phyloP scores from a whole-genome alignment of 2,329 filamentous ascomycete species.

The Gaeumannomyces sp. region DNA sequence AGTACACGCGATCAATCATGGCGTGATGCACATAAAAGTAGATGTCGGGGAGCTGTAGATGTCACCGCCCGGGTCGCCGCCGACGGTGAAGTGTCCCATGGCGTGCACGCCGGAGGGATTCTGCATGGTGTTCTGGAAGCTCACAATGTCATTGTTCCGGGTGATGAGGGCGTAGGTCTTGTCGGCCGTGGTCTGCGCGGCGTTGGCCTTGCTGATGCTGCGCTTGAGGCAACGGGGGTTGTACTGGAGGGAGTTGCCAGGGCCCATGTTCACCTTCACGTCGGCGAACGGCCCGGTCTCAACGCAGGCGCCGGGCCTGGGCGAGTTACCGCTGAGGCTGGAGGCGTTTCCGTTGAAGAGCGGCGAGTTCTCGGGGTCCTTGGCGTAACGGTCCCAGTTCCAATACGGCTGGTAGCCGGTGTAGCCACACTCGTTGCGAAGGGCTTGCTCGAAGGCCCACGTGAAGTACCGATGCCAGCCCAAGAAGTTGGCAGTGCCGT shows the following conservation, averaged over 20 bases:
- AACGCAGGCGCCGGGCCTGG: constrained; percentile 22
- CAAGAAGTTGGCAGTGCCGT: constrained; percentile 19
- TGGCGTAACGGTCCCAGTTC: constrained; percentile 30
- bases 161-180: constrained; percentile 12
- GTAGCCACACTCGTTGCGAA: constrained; percentile 31
- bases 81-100: constrained; percentile 28
- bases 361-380: constrained; percentile 27
- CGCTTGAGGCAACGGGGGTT: constrained; percentile 31
- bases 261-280: constrained; percentile 26
- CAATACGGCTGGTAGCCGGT: constrained; percentile 30
- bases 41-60: constrained; percentile 26
- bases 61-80: constrained; percentile 30
- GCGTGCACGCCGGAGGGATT: constrained; percentile 23
- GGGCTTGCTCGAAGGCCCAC: constrained; percentile 25
- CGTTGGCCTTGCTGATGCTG: constrained; percentile 20
- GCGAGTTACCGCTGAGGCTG: constrained; percentile 31
- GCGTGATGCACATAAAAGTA: constrained; percentile 29
- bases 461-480: constrained; percentile 26
- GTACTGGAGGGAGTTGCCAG: constrained; percentile 20
- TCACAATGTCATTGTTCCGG: constrained; percentile 7
- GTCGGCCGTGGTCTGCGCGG: constrained; percentile 18
- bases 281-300: constrained; percentile 22
- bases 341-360: constrained; percentile 36
- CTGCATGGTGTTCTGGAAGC: constrained; percentile 25
- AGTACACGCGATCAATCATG: constrained; percentile 27